Evolutionary conservation across 805 yeast species (phyloP).

Genomic region (Candida vartiovaarae): DNA sequence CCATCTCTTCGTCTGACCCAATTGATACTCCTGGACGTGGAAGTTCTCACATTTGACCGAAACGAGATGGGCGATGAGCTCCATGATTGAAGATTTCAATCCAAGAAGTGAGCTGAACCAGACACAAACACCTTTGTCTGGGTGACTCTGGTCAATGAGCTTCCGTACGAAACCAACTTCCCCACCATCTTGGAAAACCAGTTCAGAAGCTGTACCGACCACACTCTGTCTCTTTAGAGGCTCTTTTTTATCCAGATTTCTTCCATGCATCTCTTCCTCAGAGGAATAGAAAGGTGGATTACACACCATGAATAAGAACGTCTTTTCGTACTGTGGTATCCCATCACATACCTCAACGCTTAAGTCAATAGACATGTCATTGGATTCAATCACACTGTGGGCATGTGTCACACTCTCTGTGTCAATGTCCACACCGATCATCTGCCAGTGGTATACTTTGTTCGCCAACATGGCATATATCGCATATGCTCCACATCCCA

Average conservation of each 20-base stretch:
- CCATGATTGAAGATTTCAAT: conserved; percentile 14
- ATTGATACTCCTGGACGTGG: conserved; percentile 13
- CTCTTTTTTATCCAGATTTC: conserved; percentile 26
- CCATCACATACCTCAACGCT: neutral
- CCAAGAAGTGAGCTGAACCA: conserved; percentile 39
- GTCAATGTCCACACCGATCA: conserved; percentile 39
- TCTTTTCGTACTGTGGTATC: neutral
- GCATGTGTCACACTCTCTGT: conserved; percentile 27
- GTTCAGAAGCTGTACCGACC: conserved; percentile 30
- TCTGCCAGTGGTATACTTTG: conserved; percentile 19
- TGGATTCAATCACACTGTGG: conserved; percentile 20
- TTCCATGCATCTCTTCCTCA: conserved; percentile 25
- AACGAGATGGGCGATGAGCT: conserved; percentile 5
- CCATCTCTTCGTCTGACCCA: conserved; percentile 22
- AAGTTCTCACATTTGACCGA: conserved; percentile 8
- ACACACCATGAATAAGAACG: conserved; percentile 33
- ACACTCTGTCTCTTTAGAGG: conserved; percentile 18
- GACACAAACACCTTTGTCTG: neutral
- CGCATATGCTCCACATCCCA: conserved; percentile 44
- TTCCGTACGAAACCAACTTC: conserved; percentile 33
- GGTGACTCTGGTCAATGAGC: conserved; percentile 29
- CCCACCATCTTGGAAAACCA: conserved; percentile 37
- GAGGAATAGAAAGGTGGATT: conserved; percentile 48
- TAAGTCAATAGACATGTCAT: conserved; percentile 14
- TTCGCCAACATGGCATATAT: conserved; percentile 39